Evolutionary conservation across 768 basidiomycete species (phyloP).

Genomic region (Calocybe gangraenosa): DNA sequence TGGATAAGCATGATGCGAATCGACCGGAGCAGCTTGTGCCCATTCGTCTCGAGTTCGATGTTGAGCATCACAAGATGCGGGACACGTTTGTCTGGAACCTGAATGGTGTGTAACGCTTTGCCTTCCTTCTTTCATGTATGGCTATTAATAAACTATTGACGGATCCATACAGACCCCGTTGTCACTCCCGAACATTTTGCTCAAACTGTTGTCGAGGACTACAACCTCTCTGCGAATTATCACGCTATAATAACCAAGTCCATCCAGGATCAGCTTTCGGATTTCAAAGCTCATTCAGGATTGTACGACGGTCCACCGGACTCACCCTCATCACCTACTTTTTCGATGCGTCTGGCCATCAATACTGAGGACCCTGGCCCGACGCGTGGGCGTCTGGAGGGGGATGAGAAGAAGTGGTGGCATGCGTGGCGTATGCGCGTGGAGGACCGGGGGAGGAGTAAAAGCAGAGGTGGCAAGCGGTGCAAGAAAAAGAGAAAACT

Average conservation of each 20-base stretch:
- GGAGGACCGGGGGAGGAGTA: neutral
- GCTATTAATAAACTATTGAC: neutral
- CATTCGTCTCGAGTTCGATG: conserved; percentile 93
- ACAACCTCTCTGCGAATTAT: conserved; percentile 63
- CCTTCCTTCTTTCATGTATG: neutral
- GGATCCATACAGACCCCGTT: conserved; percentile 66
- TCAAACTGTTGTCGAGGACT: conserved; percentile 88
- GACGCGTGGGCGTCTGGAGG: conserved; percentile 12
- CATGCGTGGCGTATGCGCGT: conserved; percentile 15
- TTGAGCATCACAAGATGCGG: conserved; percentile 89
- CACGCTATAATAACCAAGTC: conserved; percentile 67
- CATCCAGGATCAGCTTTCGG: conserved; percentile 85
- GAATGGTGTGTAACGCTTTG: conserved; percentile 57
- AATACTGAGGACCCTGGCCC: too few species aligned
- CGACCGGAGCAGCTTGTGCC: conserved; percentile 84
- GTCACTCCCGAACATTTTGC: conserved; percentile 91
- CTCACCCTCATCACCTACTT: conserved; percentile 9
- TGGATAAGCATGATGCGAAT: conserved; percentile 52
- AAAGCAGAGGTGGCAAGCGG: conserved; percentile 17
- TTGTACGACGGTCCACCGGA: conserved; percentile 38
- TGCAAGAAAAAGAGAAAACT: conserved; percentile 41
- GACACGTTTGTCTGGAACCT: conserved; percentile 98
- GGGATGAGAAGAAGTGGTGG: conserved; percentile 23
- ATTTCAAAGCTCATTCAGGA: conserved; percentile 67
- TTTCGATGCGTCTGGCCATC: neutral